Evolutionary conservation across 1,284 basidiomycete genomes (phyloP).

Genomic region (Tausonia pullulans): DNA sequence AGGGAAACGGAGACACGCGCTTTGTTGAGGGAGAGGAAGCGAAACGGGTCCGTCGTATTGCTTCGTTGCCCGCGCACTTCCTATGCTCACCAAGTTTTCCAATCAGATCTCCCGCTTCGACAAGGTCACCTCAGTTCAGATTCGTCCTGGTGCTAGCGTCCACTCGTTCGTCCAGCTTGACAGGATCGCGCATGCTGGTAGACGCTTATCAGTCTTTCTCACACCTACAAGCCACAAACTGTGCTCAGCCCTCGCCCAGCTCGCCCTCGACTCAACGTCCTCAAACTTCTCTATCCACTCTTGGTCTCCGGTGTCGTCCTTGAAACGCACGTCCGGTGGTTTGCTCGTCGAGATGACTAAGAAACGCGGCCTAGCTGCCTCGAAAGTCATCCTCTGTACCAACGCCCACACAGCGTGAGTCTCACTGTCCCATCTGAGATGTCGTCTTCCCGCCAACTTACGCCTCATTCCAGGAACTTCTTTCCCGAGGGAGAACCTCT

Average conservation of each 20-base stretch:
- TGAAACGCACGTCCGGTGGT: no score
- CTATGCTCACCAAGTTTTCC: background rate
- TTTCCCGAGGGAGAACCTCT: background rate
- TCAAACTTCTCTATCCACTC: conserved; percentile 19
- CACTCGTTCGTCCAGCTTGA: background rate
- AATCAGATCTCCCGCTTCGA: conserved; percentile 2
- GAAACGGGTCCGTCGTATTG: background rate
- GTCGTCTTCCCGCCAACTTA: no score
- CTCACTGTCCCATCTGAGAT: no score
- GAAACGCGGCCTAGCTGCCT: conserved; percentile 8
- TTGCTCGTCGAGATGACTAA: conserved; percentile 17
- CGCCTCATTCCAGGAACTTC: background rate
- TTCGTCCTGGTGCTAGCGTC: background rate
- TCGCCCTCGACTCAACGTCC: conserved; percentile 18
- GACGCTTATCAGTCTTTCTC: no score
- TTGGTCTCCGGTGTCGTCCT: conserved; percentile 20
- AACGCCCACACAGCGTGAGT: conserved; percentile 24
- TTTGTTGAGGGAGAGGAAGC: background rate
- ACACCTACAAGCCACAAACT: conserved; percentile 20
- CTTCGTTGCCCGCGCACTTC: background rate
- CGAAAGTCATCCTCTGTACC: conserved; percentile 24
- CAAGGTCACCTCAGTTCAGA: background rate
- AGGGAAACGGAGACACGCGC: background rate
- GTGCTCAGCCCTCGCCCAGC: conserved; percentile 20
- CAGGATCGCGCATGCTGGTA: no score